phyloP scores from a whole-genome alignment of 176 grass and related monocot species.

The Otatea glauca region DNA sequence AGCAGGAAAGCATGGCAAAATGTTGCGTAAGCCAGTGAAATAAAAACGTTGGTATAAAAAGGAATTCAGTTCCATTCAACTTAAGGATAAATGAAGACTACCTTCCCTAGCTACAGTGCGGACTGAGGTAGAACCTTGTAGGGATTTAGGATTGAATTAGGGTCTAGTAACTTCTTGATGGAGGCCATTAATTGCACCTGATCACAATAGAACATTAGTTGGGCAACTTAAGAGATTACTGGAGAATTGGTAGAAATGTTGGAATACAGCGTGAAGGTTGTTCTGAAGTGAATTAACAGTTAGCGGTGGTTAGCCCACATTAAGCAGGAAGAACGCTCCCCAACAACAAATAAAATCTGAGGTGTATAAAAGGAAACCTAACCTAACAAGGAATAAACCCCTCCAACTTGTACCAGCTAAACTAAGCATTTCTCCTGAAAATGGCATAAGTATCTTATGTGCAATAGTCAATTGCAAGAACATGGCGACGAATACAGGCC shows the following conservation, averaged over 20 bases:
- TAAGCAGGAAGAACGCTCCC: conserved; percentile 31
- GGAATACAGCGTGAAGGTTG: neutral
- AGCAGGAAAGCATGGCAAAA: neutral
- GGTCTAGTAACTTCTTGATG: conserved; percentile 87
- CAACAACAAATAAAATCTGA: neutral
- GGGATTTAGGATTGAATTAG: conserved; percentile 85
- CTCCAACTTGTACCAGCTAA: conserved; percentile 1
- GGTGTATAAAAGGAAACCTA: neutral
- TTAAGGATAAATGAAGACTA: neutral
- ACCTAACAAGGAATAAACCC: neutral
- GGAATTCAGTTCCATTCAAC: neutral
- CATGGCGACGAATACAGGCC: neutral
- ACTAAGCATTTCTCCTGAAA: neutral
- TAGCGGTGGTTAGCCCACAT: neutral
- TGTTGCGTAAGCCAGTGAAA: neutral
- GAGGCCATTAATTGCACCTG: conserved; percentile 89
- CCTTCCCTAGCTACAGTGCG: conserved; percentile 50
- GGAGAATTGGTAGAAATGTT: conserved; percentile 8
- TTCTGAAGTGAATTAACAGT: neutral
- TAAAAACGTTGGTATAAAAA: neutral
- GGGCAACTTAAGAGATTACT: neutral
- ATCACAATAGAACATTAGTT: conserved; percentile 14
- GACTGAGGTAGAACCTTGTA: conserved; percentile 94
- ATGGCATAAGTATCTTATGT: neutral
- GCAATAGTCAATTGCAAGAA: neutral